phyloP scores from a whole-genome alignment of 2,329 filamentous ascomycete genomes.

The Trichoderma semiorbis region DNA sequence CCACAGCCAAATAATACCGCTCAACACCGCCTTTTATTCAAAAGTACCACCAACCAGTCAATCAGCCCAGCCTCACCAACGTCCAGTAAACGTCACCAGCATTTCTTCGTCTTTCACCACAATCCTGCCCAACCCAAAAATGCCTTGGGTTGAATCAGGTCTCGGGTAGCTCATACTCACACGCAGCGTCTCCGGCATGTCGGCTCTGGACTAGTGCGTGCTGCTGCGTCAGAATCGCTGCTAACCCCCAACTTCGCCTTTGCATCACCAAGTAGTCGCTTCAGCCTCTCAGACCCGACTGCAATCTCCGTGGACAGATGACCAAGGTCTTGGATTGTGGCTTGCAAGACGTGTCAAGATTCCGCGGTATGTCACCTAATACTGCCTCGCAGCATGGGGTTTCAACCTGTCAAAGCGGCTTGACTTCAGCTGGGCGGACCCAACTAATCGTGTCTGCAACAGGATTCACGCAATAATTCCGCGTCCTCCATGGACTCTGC shows the following conservation, averaged over 20 bases:
- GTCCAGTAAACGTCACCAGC: not conserved
- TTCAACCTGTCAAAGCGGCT: not conserved
- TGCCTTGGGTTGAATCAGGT: not conserved
- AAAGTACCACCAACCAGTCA: not conserved
- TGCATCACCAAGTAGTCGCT: not conserved
- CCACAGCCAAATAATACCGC: not conserved
- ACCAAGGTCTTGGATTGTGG: not conserved
- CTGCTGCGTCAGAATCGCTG: not conserved
- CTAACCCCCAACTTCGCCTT: not conserved
- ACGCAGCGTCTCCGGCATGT: not conserved
- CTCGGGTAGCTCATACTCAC: not conserved
- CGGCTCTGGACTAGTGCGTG: not conserved
- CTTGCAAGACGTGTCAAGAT: not conserved
- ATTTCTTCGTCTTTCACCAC: not conserved
- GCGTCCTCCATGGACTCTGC: not conserved
- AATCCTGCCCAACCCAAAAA: not conserved
- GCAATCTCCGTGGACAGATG: conserved; percentile 6
- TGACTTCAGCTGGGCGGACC: conserved; percentile 7
- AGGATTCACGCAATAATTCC: conserved; percentile 1
- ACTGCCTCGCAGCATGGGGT: not conserved
- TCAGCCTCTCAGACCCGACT: not conserved
- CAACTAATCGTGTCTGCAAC: not conserved
- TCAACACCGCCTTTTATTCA: not conserved
- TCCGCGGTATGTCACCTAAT: not conserved
- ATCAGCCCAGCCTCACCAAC: not conserved